Evolutionary conservation across 768 basidiomycete species (phyloP).

Genomic region (Pulveroboletus sp.): DNA sequence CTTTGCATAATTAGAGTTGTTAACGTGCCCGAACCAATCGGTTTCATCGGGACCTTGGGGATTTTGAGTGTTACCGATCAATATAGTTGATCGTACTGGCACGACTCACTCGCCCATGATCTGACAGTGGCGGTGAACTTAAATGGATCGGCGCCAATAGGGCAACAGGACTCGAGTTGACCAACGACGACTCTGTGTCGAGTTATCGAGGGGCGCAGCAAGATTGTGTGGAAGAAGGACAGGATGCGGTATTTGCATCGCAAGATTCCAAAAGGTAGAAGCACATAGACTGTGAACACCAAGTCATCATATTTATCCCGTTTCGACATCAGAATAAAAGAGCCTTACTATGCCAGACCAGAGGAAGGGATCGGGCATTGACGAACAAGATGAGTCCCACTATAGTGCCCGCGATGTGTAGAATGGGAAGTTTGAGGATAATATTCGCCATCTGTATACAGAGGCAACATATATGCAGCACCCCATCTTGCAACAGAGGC

Average conservation of each 20-base stretch:
- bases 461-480: not conserved
- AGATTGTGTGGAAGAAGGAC: slow-evolving; percentile 5
- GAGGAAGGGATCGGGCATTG: slow-evolving; percentile 11
- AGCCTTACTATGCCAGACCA: slow-evolving; percentile 15
- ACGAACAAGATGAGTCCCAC: slow-evolving; percentile 8
- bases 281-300: slow-evolving; percentile 1
- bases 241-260: slow-evolving; percentile 7
- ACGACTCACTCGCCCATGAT: slow-evolving; percentile 17
- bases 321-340: not conserved
- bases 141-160: slow-evolving; percentile 17
- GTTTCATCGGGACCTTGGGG: slow-evolving; percentile 16
- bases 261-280: slow-evolving; percentile 12
- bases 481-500: not conserved
- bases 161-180: slow-evolving; percentile 14
- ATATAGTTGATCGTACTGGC: not conserved
- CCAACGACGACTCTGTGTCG: slow-evolving; percentile 8
- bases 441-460: not conserved
- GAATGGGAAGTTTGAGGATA: not conserved
- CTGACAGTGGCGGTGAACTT: slow-evolving; percentile 1
- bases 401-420: not conserved
- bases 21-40: slow-evolving; percentile 17
- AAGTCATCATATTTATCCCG: not conserved
- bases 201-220: slow-evolving; percentile 5
- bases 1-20: slow-evolving; percentile 15
- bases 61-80: not conserved